These are phyloP conservation scores for Nakazawaea populi DNA, from an alignment of 805 yeast species.

Conservation along the genomic window DNA sequence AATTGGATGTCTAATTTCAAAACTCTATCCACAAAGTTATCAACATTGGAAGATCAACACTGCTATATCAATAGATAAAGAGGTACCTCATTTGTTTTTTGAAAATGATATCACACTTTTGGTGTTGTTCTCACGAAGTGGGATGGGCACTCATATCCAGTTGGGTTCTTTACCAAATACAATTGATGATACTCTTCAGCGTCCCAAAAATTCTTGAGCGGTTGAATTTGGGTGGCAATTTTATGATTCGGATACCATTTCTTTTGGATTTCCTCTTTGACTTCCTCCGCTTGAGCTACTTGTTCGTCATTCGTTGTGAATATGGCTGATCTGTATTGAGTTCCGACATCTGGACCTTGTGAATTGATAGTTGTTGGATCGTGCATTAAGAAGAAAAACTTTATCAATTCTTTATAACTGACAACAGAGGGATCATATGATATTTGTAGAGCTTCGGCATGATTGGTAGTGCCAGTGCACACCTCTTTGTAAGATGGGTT, in stretches of 20 bases:
- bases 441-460: slow-evolving; percentile 80
- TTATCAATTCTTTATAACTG: slow-evolving; percentile 55
- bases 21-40: no score
- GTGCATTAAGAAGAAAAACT: slow-evolving; percentile 85
- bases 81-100: neutral
- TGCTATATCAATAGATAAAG: neutral
- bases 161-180: slow-evolving; percentile 74
- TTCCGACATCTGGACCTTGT: slow-evolving; percentile 87
- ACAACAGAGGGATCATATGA: slow-evolving; percentile 71
- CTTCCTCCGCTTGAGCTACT: slow-evolving; percentile 27
- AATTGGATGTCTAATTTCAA: no score
- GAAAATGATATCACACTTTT: slow-evolving; percentile 17
- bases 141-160: slow-evolving; percentile 86
- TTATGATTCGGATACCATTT: slow-evolving; percentile 68
- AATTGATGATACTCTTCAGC: slow-evolving; percentile 95
- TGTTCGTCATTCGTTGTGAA: slow-evolving; percentile 57
- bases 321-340: slow-evolving; percentile 85
- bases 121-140: slow-evolving; percentile 72
- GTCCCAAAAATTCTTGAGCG: slow-evolving; percentile 69
- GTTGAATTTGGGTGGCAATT: slow-evolving; percentile 67
- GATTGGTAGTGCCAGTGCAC: slow-evolving; percentile 69
- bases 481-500: slow-evolving; percentile 66
- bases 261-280: slow-evolving; percentile 53
- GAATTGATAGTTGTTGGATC: slow-evolving; percentile 83
- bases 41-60: neutral